phyloP scores from a whole-genome alignment of 257 asterid genomes.

The Solanum chiquidenum region DNA sequence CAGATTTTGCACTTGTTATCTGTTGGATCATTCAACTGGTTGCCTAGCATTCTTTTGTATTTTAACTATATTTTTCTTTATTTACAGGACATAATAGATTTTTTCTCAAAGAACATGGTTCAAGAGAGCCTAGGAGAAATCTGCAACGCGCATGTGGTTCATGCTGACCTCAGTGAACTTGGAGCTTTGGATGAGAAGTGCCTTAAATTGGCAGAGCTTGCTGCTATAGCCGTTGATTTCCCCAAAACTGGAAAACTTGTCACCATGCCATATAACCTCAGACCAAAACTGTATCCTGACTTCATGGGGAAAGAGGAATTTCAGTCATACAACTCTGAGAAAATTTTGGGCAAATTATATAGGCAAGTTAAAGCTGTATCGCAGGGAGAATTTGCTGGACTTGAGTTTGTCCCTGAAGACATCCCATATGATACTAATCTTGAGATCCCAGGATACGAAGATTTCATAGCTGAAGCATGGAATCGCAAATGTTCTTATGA shows the following conservation, averaged over 20 bases:
- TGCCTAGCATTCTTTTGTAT: background rate
- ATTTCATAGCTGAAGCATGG: slow-evolving; percentile 64
- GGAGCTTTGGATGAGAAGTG: background rate
- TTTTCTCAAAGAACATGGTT: slow-evolving; percentile 71
- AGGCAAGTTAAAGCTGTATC: slow-evolving; percentile 20
- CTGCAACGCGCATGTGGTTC: background rate
- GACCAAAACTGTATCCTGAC: slow-evolving; percentile 79
- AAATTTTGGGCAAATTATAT: slow-evolving; percentile 57
- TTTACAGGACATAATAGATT: slow-evolving; percentile 64
- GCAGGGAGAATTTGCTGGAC: slow-evolving; percentile 16
- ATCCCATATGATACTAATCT: slow-evolving; percentile 52
- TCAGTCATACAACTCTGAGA: slow-evolving; percentile 48
- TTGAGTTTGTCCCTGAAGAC: slow-evolving; percentile 7
- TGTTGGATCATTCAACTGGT: background rate
- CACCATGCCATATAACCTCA: slow-evolving; percentile 43
- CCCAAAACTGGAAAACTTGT: slow-evolving; percentile 85
- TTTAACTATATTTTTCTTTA: background rate
- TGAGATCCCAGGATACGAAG: slow-evolving; percentile 38
- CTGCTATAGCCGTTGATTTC: slow-evolving; percentile 86
- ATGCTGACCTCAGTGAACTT: background rate
- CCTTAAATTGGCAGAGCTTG: slow-evolving; percentile 24
- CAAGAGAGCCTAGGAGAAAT: background rate
- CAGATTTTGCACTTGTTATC: background rate
- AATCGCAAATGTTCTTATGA: slow-evolving; percentile 55
- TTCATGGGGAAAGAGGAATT: slow-evolving; percentile 79